These are phyloP conservation scores for Vanrija sp. DNA, from an alignment of 1,284 basidiomycete genomes.

Conservation along the genomic window DNA sequence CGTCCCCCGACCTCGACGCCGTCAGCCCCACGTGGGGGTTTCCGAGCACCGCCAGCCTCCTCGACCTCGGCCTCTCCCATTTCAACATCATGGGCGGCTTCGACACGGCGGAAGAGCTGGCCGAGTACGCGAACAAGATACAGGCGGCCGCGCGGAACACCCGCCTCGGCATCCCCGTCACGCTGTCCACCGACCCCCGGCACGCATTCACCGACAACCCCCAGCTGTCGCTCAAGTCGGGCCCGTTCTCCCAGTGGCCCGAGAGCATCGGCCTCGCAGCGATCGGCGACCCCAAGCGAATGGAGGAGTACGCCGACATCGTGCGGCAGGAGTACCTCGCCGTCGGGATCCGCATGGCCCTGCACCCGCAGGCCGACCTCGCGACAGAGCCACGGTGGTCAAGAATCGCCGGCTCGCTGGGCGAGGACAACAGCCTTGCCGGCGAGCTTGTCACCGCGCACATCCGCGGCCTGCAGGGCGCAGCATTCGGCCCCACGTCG, in stretches of 20 bases:
- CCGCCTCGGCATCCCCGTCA: conserved; percentile 10
- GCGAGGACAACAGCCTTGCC: conserved; percentile 14
- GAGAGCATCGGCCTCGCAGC: conserved; percentile 18
- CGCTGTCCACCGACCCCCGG: conserved; percentile 15
- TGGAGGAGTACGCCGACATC: conserved; percentile 15
- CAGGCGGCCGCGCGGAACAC: conserved; percentile 7
- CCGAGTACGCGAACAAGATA: conserved; percentile 7
- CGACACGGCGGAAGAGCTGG: conserved; percentile 2
- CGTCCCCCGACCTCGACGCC: neutral
- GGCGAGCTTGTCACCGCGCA: conserved; percentile 5
- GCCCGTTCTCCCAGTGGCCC: conserved; percentile 14
- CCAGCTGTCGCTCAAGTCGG: conserved; percentile 6
- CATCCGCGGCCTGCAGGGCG: conserved; percentile 9
- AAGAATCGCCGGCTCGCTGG: conserved; percentile 8
- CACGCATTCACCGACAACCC: conserved; percentile 14
- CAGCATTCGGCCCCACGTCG: neutral
- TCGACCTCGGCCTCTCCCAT: conserved; percentile 7
- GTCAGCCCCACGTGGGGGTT: neutral
- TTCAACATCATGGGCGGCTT: conserved; percentile 14
- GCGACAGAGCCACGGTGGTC: conserved; percentile 14
- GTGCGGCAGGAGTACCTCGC: conserved; percentile 17
- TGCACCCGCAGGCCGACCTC: conserved; percentile 18
- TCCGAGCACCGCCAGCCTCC: neutral
- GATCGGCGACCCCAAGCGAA: conserved; percentile 5
- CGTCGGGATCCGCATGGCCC: conserved; percentile 10